These are phyloP conservation scores for Aspergillus texensis DNA, from an alignment of 2,329 filamentous ascomycete species.

Conservation along the genomic window DNA sequence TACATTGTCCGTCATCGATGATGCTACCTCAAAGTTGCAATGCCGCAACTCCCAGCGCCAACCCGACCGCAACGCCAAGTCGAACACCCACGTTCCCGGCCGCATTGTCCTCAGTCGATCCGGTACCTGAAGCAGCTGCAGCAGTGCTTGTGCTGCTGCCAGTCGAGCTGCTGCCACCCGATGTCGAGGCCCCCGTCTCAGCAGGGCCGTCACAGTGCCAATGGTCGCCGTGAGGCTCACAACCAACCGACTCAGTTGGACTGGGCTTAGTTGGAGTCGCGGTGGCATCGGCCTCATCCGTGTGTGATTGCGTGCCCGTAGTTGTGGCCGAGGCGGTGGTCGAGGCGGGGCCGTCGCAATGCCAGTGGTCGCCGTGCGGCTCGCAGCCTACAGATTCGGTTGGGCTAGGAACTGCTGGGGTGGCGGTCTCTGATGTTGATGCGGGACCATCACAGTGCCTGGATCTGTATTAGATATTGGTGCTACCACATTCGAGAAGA, in stretches of 20 bases:
- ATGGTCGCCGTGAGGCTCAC: slow-evolving; percentile 23
- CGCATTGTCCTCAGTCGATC: slow-evolving; percentile 10
- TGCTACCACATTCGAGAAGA: background rate
- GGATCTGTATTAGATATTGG: background rate
- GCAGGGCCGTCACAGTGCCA: slow-evolving; percentile 22
- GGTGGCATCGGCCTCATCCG: slow-evolving; percentile 11
- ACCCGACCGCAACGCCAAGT: slow-evolving; percentile 11
- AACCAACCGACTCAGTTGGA: slow-evolving; percentile 15
- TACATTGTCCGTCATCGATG: background rate
- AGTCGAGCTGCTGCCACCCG: background rate
- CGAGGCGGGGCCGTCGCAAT: slow-evolving; percentile 20
- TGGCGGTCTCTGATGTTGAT: slow-evolving; percentile 10
- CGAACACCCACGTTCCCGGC: slow-evolving; percentile 12
- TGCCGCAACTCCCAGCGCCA: slow-evolving; percentile 19
- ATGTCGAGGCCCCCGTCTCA: slow-evolving; percentile 13
- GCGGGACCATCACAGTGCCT: slow-evolving; percentile 37
- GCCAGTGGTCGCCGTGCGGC: slow-evolving; percentile 28
- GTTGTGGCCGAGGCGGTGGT: slow-evolving; percentile 4
- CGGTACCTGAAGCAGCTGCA: slow-evolving; percentile 10
- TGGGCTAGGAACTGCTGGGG: slow-evolving; percentile 22
- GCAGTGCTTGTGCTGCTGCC: slow-evolving; percentile 9
- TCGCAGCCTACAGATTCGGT: slow-evolving; percentile 25
- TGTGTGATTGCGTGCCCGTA: background rate
- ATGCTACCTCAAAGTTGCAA: slow-evolving; percentile 7
- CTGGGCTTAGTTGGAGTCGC: slow-evolving; percentile 14